Evolutionary conservation across 2,329 filamentous ascomycete genomes (phyloP).

Genomic region (Aspergillus sp.): DNA sequence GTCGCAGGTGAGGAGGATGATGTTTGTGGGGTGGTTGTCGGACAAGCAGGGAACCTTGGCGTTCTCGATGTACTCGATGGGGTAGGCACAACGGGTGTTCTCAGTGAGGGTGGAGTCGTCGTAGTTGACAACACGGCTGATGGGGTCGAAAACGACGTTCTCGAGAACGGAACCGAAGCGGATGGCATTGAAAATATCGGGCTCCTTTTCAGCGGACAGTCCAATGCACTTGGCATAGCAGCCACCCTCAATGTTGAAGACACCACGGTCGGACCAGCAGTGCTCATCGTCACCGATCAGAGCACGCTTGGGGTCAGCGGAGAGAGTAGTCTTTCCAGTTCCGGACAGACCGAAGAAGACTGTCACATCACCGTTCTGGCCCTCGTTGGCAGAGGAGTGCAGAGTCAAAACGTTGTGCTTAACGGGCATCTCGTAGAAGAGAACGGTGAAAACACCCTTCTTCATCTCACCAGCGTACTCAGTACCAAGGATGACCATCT

Average conservation of each 20-base stretch:
- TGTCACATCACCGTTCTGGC: conserved; percentile 89
- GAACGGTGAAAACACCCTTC: conserved; percentile 97
- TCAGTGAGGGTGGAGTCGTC: conserved; percentile 93
- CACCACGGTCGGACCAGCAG: conserved; percentile 94
- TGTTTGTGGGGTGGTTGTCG: conserved; percentile 87
- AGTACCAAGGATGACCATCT: conserved; percentile 99
- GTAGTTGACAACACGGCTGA: conserved; percentile 89
- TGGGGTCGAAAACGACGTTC: conserved; percentile 96
- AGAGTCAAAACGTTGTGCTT: conserved; percentile 99
- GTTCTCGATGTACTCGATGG: conserved; percentile 98
- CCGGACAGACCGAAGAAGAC: conserved; percentile 99
- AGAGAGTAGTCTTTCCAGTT: conserved; percentile 97
- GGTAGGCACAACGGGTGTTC: conserved; percentile 98
- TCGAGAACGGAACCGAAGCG: conserved; percentile 95
- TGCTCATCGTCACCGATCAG: conserved; percentile 99
- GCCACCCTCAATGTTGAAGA: conserved; percentile 99
- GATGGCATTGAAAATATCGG: conserved; percentile 95
- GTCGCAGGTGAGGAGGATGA: conserved; percentile 97
- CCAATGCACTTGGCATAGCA: conserved; percentile 99
- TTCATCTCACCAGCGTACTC: conserved; percentile 99
- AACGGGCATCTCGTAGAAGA: conserved; percentile 99
- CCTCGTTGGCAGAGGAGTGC: conserved; percentile 98
- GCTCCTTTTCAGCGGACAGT: conserved; percentile 97
- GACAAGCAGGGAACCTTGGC: conserved; percentile 97
- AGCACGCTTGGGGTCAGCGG: conserved; percentile 92